These are phyloP conservation scores for Trichoderma pleuroti DNA, from an alignment of 2,329 filamentous ascomycete species.

Conservation along the genomic window DNA sequence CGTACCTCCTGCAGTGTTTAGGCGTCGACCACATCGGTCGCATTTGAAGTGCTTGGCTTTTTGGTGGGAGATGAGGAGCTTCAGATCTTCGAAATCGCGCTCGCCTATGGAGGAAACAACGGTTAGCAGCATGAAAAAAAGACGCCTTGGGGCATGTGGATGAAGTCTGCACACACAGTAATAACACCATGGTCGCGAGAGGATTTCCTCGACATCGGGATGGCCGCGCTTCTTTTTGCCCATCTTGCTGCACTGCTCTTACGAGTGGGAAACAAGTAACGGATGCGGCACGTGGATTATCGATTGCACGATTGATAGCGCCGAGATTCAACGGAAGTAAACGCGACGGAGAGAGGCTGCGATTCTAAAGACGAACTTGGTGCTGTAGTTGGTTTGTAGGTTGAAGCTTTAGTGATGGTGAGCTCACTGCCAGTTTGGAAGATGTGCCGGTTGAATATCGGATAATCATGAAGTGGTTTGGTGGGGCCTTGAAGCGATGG, in stretches of 20 bases:
- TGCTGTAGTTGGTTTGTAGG: background rate
- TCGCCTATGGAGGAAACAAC: slow-evolving; percentile 53
- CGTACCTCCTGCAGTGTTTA: slow-evolving; percentile 93
- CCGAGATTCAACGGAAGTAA: background rate
- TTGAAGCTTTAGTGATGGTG: background rate
- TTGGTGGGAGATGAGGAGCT: slow-evolving; percentile 94
- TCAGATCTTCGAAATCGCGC: slow-evolving; percentile 95
- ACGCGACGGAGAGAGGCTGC: background rate
- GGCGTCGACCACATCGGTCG: slow-evolving; percentile 77
- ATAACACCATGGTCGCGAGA: slow-evolving; percentile 91
- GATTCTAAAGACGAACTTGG: background rate
- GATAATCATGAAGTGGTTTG: background rate
- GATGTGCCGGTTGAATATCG: background rate
- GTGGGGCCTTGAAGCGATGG: background rate
- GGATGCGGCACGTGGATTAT: no score
- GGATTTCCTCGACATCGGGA: slow-evolving; percentile 82
- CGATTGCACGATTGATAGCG: background rate
- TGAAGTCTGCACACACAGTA: slow-evolving; percentile 61
- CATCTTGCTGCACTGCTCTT: slow-evolving; percentile 46
- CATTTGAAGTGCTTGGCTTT: slow-evolving; percentile 99
- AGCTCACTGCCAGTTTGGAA: background rate
- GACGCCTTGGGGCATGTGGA: background rate
- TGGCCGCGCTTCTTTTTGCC: slow-evolving; percentile 88
- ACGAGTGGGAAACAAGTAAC: background rate
- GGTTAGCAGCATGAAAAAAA: slow-evolving; percentile 25